Evolutionary conservation across 140 eudicot genomes (phyloP).

Genomic region (Erigeron philadelphicus): DNA sequence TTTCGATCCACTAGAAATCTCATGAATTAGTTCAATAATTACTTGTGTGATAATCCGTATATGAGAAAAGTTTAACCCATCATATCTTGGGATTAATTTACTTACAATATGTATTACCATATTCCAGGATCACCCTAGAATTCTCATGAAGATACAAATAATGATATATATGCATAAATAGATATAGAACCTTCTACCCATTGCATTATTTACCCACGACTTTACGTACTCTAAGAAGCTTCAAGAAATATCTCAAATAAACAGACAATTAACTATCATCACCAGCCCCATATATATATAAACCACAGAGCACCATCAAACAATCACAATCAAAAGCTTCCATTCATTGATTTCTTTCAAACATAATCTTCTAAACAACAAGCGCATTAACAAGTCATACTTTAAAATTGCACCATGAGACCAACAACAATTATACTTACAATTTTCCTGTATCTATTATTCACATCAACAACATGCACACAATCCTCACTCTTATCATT

Average conservation of each 20-base stretch:
- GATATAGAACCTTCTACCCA: slow-evolving; percentile 27
- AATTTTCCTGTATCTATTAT: not conserved
- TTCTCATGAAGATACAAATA: slow-evolving; percentile 10
- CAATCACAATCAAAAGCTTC: not conserved
- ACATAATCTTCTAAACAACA: not conserved
- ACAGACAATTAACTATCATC: not conserved
- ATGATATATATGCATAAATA: not conserved
- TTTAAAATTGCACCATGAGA: not conserved
- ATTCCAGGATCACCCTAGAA: slow-evolving; percentile 23
- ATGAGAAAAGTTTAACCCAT: too few species aligned
- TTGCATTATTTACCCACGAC: not conserved
- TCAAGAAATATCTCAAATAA: slow-evolving; percentile 12
- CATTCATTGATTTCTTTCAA: not conserved
- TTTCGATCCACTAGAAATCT: too few species aligned
- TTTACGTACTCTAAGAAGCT: not conserved
- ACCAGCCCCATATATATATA: slow-evolving; percentile 7
- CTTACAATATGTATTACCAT: not conserved
- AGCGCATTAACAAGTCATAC: not conserved
- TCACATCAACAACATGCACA: slow-evolving; percentile 12
- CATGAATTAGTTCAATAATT: too few species aligned
- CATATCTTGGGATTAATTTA: too few species aligned
- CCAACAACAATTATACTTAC: slow-evolving; percentile 4
- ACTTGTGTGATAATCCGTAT: not conserved
- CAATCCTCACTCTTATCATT: slow-evolving; percentile 26
- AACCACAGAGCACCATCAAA: not conserved